Evolutionary conservation across 2,329 filamentous ascomycete genomes (phyloP).

Genomic region (Fragosphaeria purpurea): DNA sequence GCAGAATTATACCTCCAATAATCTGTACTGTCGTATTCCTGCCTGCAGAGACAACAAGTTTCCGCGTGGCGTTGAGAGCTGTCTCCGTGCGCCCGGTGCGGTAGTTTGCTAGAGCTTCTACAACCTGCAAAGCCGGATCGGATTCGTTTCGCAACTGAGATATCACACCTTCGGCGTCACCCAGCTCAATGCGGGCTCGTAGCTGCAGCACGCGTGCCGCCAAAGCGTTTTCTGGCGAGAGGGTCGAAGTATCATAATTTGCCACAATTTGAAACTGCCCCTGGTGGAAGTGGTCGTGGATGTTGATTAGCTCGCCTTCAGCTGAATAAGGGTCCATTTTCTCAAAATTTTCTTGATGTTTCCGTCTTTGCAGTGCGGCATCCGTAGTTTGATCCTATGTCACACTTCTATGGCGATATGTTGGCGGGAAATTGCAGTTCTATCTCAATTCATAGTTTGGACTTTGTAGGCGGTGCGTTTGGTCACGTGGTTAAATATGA

Average conservation of each 20-base stretch:
- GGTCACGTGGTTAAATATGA: no score
- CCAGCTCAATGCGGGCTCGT: conserved; percentile 73
- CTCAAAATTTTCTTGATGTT: no score
- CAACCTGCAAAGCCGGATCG: conserved; percentile 65
- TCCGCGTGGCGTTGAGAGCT: conserved; percentile 54
- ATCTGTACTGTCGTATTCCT: conserved; percentile 78
- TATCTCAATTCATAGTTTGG: no score
- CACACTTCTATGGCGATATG: no score
- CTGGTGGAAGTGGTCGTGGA: conserved; percentile 62
- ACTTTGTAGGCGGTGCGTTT: no score
- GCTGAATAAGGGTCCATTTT: conserved; percentile 60
- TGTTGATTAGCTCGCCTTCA: conserved; percentile 62
- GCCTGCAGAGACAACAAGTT: conserved; percentile 53
- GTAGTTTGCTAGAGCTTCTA: conserved; percentile 64
- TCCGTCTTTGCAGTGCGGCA: not conserved
- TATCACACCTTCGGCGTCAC: conserved; percentile 64
- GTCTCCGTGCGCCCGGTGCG: conserved; percentile 48
- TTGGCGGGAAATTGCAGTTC: no score
- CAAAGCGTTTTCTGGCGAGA: conserved; percentile 68
- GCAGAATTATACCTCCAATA: conserved; percentile 69
- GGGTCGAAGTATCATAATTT: conserved; percentile 71
- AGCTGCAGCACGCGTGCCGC: conserved; percentile 69
- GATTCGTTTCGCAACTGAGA: conserved; percentile 52
- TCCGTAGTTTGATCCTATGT: no score
- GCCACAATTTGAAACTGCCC: conserved; percentile 81